Evolutionary conservation across 23 red algal species (phyloP).

Genomic region (Agarophyton chilense): DNA sequence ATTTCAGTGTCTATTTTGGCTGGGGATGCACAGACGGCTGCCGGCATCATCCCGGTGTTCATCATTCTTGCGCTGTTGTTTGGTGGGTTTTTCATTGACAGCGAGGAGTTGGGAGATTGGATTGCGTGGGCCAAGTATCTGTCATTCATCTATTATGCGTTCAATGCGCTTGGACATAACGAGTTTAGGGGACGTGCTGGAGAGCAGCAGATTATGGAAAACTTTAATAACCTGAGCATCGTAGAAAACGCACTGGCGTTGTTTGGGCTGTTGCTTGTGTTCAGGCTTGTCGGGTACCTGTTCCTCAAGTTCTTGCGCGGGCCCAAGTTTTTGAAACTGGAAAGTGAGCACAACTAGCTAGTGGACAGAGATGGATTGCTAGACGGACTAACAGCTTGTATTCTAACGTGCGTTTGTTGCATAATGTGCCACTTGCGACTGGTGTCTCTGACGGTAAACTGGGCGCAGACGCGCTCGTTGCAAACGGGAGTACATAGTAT

Average conservation of each 20-base stretch:
- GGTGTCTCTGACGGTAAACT: too few relatives aligned
- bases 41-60: constrained; percentile 82
- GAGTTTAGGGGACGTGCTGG: constrained; percentile 38
- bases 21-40: constrained; percentile 79
- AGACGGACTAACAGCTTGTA: too few relatives aligned
- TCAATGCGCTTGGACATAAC: constrained; percentile 71
- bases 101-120: constrained; percentile 67
- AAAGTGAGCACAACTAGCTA: neutral
- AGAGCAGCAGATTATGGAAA: neutral
- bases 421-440: too few relatives aligned
- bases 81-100: constrained; percentile 91
- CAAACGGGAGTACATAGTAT: too few relatives aligned
- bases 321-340: constrained; percentile 70
- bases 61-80: constrained; percentile 93
- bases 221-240: constrained; percentile 44
- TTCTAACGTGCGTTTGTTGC: too few relatives aligned
- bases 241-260: constrained; percentile 67
- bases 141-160: constrained; percentile 92
- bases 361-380: too few relatives aligned
- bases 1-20: constrained; percentile 72
- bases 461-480: too few relatives aligned
- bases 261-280: constrained; percentile 45
- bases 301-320: constrained; percentile 65
- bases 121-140: constrained; percentile 87
- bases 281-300: constrained; percentile 66